Conservation (phyloP, 2,329 filamentous ascomycete species). For the Venturia effusa region DNA sequence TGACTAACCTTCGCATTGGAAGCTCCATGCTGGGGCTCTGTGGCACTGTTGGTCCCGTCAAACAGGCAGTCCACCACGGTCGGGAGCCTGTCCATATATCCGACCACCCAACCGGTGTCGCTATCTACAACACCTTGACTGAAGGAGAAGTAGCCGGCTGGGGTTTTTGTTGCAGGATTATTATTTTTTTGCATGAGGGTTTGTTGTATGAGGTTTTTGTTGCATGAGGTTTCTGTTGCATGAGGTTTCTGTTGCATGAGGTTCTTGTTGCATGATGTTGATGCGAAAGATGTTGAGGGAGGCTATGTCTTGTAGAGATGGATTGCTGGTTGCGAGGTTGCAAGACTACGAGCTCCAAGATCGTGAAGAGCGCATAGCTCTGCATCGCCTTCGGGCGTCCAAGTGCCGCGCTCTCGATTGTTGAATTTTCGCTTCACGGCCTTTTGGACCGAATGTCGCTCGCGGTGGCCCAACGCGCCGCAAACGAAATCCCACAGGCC, state of each 20-base stretch:
- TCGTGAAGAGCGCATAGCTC: slow-evolving; percentile 26
- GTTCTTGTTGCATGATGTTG: background rate
- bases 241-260: background rate
- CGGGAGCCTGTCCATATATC: background rate
- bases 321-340: background rate
- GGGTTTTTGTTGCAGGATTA: background rate
- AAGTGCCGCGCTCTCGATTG: slow-evolving; percentile 47
- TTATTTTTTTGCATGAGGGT: too few species aligned
- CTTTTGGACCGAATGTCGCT: slow-evolving; percentile 23
- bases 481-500: slow-evolving; percentile 25
- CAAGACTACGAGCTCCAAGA: too few species aligned
- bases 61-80: too few species aligned
- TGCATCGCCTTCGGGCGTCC: slow-evolving; percentile 49
- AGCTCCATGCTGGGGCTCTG: too few species aligned
- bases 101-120: background rate
- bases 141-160: background rate
- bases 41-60: too few species aligned
- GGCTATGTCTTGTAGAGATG: too few species aligned
- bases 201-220: too few species aligned
- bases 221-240: background rate
- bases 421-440: slow-evolving; percentile 44
- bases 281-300: background rate
- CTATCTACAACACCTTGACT: too few species aligned
- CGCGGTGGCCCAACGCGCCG: slow-evolving; percentile 24
- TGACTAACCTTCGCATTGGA: too few species aligned